Conservation (phyloP, 177 flowering plant genomes). For the Vitis hybrid region DNA sequence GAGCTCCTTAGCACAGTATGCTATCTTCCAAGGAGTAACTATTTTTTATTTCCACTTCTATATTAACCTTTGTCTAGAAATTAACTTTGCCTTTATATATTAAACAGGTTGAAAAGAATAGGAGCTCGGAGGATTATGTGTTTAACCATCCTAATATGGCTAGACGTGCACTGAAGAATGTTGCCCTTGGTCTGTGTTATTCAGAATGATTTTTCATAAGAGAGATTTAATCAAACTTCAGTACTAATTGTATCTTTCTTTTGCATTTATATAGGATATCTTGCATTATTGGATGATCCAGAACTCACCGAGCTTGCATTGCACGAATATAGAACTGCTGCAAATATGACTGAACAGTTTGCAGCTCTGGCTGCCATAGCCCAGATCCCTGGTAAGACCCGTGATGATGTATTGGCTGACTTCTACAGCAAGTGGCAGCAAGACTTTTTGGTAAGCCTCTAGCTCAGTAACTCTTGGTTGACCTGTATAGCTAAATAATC, state of each 20-base stretch:
- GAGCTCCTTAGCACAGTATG: constrained; percentile 66
- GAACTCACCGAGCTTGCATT: constrained; percentile 64
- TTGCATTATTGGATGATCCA: constrained; percentile 68
- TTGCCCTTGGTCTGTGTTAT: constrained; percentile 63
- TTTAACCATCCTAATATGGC: constrained; percentile 85
- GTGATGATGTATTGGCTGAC: constrained; percentile 81
- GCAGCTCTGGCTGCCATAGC: constrained; percentile 30
- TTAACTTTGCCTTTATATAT: constrained; percentile 4
- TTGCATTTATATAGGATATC: constrained; percentile 52
- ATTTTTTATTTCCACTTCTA: not conserved
- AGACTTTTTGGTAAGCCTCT: constrained; percentile 70
- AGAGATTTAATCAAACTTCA: not conserved
- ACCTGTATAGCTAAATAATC: not conserved
- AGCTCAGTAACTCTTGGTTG: not conserved
- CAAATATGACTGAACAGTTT: constrained; percentile 95
- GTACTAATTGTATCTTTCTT: constrained; percentile 1
- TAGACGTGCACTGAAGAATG: constrained; percentile 84
- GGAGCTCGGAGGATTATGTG: constrained; percentile 67
- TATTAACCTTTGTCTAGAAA: not conserved
- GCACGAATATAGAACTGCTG: constrained; percentile 77
- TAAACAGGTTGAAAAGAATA: constrained; percentile 66
- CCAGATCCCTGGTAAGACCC: constrained; percentile 70
- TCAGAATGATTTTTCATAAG: not conserved
- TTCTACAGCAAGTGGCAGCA: constrained; percentile 93
- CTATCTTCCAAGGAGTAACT: not conserved